These are phyloP conservation scores for Mortierella hygrophila DNA, from an alignment of 192 early-diverging fungal species.

Conservation along the genomic window DNA sequence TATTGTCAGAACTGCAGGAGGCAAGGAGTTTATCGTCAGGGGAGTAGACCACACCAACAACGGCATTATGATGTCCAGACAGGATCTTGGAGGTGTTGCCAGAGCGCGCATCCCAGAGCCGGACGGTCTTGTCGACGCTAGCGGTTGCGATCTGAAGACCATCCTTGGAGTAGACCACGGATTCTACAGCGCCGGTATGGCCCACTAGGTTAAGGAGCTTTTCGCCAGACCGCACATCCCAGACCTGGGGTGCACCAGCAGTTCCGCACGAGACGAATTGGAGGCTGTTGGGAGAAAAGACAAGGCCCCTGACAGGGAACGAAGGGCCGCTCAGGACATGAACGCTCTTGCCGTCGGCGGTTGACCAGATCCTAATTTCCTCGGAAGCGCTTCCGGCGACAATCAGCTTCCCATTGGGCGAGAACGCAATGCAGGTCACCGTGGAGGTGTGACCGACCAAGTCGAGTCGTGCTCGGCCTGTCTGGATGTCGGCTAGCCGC, in stretches of 20 bases:
- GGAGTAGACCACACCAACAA: background rate
- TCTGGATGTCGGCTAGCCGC: background rate
- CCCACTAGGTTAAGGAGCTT: conserved; percentile 50
- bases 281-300: conserved; percentile 79
- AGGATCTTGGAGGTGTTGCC: background rate
- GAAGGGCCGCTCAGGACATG: background rate
- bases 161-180: conserved; percentile 91
- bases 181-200: conserved; percentile 90
- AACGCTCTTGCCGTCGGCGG: background rate
- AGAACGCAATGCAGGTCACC: background rate
- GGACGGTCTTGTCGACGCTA: conserved; percentile 88
- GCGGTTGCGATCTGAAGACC: conserved; percentile 85
- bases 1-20: background rate
- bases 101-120: conserved; percentile 14
- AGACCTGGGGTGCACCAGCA: conserved; percentile 86
- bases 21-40: background rate
- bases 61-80: background rate
- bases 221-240: conserved; percentile 61
- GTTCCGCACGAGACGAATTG: conserved; percentile 82
- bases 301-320: conserved; percentile 74
- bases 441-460: background rate
- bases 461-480: background rate
- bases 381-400: background rate
- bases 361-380: background rate
- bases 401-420: background rate